Evolutionary conservation across 2,329 filamentous ascomycete genomes (phyloP).

Genomic region (Huntiella savannae): DNA sequence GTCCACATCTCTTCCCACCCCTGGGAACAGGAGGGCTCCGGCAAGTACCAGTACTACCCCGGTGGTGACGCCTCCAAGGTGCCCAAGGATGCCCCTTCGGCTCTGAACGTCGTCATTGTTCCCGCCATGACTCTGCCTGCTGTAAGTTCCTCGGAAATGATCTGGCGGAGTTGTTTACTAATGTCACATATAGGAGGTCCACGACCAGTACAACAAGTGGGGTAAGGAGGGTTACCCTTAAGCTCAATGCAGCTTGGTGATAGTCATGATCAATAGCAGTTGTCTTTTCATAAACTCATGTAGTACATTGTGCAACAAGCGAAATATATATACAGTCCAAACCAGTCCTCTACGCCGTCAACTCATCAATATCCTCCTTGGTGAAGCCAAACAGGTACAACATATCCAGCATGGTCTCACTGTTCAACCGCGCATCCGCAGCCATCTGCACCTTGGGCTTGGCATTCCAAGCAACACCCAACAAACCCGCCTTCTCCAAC

Average conservation of each 20-base stretch:
- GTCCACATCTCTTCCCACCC: constrained; percentile 74
- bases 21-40: constrained; percentile 56
- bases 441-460: constrained; percentile 67
- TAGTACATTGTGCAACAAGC: no score
- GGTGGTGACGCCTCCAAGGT: constrained; percentile 59
- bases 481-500: constrained; percentile 48
- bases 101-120: constrained; percentile 84
- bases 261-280: no score
- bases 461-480: constrained; percentile 70
- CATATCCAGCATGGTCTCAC: constrained; percentile 49
- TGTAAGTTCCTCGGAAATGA: constrained; percentile 29
- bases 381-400: constrained; percentile 58
- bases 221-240: constrained; percentile 83
- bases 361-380: constrained; percentile 37
- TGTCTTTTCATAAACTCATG: no score
- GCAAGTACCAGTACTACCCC: constrained; percentile 66
- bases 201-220: constrained; percentile 99
- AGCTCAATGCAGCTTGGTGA: constrained; percentile 11
- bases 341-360: constrained; percentile 18
- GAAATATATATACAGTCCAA: neutral
- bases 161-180: neutral
- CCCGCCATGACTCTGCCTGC: constrained; percentile 85
- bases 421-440: constrained; percentile 54
- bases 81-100: constrained; percentile 81
- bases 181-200: constrained; percentile 44